phyloP scores from a whole-genome alignment of 2,329 filamentous ascomycete species.

The Neopestalotiopsis clavispora region DNA sequence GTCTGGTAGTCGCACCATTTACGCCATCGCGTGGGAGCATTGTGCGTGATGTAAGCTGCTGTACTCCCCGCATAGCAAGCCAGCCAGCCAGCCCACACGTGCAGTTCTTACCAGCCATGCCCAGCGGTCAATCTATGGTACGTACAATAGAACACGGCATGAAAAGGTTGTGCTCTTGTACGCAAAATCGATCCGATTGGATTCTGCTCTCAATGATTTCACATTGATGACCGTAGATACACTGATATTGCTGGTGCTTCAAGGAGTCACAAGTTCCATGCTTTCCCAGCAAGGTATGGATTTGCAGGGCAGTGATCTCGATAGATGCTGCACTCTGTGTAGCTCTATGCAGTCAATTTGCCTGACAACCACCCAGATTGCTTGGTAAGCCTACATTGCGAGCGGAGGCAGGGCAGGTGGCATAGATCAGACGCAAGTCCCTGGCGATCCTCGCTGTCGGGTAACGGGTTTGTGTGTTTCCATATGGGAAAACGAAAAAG shows the following conservation, averaged over 20 bases:
- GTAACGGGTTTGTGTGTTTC: not conserved
- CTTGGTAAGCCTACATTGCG: not conserved
- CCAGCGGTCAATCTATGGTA: not conserved
- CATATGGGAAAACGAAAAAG: not conserved
- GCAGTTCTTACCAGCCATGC: not conserved
- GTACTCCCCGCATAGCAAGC: not conserved
- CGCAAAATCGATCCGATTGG: not conserved
- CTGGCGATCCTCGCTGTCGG: conserved; percentile 17
- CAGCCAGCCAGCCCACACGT: not conserved
- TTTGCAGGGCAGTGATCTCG: conserved; percentile 13
- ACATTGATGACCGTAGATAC: not conserved
- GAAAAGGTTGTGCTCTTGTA: not conserved
- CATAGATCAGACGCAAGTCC: not conserved
- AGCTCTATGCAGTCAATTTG: not conserved
- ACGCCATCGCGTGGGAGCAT: not conserved
- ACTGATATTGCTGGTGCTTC: not conserved
- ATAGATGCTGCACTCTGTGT: not conserved
- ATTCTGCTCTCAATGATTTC: not conserved
- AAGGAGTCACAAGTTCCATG: conserved; percentile 11
- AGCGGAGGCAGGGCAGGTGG: not conserved
- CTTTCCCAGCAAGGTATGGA: conserved; percentile 9
- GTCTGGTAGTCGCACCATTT: not conserved
- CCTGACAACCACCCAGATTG: not conserved
- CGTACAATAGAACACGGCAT: not conserved
- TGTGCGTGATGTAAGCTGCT: not conserved